Conservation (phyloP, 1,284 basidiomycete species). For the Apiotrichum montevideense region DNA sequence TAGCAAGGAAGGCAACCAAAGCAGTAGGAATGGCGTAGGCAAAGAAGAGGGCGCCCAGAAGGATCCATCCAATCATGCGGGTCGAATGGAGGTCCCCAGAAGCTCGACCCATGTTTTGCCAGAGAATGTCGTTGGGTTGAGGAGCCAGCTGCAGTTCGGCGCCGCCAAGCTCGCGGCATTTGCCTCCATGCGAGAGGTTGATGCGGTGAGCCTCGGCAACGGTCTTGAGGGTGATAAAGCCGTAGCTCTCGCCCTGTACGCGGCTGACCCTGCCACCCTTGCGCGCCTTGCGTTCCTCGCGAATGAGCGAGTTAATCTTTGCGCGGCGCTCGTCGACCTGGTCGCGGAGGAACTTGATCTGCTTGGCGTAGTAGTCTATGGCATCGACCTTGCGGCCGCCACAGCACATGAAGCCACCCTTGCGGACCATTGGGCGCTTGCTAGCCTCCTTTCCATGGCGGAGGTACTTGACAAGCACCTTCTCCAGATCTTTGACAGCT, state of each 20-base stretch:
- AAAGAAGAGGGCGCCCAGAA: constrained; percentile 70
- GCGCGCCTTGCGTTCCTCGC: constrained; percentile 37
- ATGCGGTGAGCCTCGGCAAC: constrained; percentile 69
- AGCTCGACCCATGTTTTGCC: constrained; percentile 76
- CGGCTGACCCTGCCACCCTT: constrained; percentile 29
- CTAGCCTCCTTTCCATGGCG: constrained; percentile 66
- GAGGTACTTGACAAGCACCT: constrained; percentile 74
- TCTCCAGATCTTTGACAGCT: constrained; percentile 75
- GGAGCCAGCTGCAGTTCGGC: constrained; percentile 40
- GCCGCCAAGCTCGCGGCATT: constrained; percentile 41
- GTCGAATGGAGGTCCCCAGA: constrained; percentile 61
- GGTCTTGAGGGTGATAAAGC: constrained; percentile 87
- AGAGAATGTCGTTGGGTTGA: constrained; percentile 54
- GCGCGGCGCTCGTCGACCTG: constrained; percentile 69
- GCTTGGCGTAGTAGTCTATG: constrained; percentile 73
- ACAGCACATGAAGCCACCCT: constrained; percentile 65
- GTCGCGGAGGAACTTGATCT: constrained; percentile 57
- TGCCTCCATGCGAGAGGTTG: constrained; percentile 40
- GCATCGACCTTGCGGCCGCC: constrained; percentile 72
- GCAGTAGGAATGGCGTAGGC: constrained; percentile 77
- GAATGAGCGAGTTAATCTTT: constrained; percentile 58
- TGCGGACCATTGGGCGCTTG: constrained; percentile 64
- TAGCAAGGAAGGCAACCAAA: constrained; percentile 72
- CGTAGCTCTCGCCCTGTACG: constrained; percentile 69
- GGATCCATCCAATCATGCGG: constrained; percentile 64